Conservation (phyloP, 768 basidiomycete species). For the Favolaschia claudopus region DNA sequence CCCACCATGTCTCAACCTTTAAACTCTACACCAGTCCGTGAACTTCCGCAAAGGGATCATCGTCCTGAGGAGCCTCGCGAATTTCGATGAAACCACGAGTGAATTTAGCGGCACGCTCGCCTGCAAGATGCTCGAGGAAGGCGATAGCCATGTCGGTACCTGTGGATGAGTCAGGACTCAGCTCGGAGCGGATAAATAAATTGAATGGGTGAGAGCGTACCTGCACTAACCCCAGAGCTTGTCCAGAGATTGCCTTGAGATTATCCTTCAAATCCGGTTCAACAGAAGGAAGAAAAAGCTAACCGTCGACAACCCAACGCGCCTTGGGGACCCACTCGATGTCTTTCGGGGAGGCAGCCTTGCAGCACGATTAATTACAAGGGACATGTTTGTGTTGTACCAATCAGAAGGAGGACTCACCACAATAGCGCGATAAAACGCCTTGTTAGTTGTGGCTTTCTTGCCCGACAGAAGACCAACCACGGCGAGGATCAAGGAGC, state of each 20-base stretch:
- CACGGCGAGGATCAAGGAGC: slow-evolving; percentile 39
- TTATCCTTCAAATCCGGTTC: slow-evolving; percentile 37
- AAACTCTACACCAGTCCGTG: too few species aligned
- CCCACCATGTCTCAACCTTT: too few species aligned
- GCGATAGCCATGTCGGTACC: too few species aligned
- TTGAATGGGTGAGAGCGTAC: too few species aligned
- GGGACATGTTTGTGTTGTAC: neutral
- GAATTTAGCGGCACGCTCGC: too few species aligned
- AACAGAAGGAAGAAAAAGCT: slow-evolving; percentile 44
- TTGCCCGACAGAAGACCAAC: slow-evolving; percentile 42
- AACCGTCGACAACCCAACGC: slow-evolving; percentile 41
- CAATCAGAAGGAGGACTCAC: slow-evolving; percentile 32
- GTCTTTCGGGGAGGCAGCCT: slow-evolving; percentile 28
- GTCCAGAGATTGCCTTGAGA: neutral
- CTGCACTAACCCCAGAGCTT: too few species aligned
- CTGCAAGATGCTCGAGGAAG: too few species aligned
- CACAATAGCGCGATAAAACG: slow-evolving; percentile 31
- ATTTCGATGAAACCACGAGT: too few species aligned
- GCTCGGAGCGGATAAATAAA: too few species aligned
- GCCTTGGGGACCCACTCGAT: slow-evolving; percentile 45
- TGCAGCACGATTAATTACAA: neutral
- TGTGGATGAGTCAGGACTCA: too few species aligned
- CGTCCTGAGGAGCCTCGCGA: too few species aligned
- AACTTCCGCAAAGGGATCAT: too few species aligned
- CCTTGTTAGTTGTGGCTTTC: slow-evolving; percentile 48